Evolutionary conservation across 2,329 filamentous ascomycete species (phyloP), one percentile per base, ranked within the genome.

Genomic region (Curvularia lunata): DNA sequence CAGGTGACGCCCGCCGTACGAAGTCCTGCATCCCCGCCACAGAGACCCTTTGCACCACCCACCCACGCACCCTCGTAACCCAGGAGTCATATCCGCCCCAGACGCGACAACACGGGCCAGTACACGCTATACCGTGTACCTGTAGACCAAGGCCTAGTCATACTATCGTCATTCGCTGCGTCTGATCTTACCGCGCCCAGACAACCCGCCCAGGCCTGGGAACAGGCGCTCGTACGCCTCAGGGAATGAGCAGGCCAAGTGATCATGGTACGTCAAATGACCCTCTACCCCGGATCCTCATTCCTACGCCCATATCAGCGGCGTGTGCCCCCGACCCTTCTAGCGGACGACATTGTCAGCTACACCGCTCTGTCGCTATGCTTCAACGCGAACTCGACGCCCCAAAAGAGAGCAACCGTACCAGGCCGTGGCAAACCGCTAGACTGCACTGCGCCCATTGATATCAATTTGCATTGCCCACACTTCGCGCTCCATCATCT

Each of bases 201-300:
- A 61, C 54, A 58, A 56, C 42, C 49, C 52, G 34, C 52, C 40
- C 55, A 52, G 53, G 66, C 69, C 68, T 62, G 65, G 59, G 56
- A 61, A 56, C 64, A 64, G 70, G 70, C 71, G 63, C 64, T 63
- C 63, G 64, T 38, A 59, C 59, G 59, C 59, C 56, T 57, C 58
- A 76, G 74, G 74, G 74, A 72, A 77, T 77, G 75, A 77, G 72
- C 73, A 70, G 67, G 73, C 73, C 71, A 76, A 72, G 71, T 65
- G 73, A 75, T 65, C 64, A 76, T 76, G 75, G 75, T 77, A 72
- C 74, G 73, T 67, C 61, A 52, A 51, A 43, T 58, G 54, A 61
- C 52, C 32, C 45, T 42, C 37, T 45, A 19, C 40, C 37, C 19
- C 28, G 19, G 38, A 21, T 48, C 45, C 43, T 52, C 37, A 50